These are phyloP conservation scores for Diophrys appendiculata DNA, from an alignment of 73 alveolate species.

Conservation along the genomic window DNA sequence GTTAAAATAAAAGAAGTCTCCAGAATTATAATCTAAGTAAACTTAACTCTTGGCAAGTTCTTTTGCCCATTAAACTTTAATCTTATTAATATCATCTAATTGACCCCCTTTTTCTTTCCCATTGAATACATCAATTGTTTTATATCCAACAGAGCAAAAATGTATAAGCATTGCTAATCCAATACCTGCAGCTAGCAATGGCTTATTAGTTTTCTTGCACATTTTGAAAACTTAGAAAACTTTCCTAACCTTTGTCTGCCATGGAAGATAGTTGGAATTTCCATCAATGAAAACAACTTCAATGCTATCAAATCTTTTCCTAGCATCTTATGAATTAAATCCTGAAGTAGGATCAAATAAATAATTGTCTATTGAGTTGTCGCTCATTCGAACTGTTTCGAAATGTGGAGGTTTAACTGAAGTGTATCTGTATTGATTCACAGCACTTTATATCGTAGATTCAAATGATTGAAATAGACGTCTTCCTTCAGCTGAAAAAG, in stretches of 20 bases:
- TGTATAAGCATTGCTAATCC: background rate
- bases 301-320: background rate
- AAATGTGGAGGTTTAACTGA: background rate
- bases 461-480: background rate
- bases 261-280: background rate
- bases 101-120: constrained; percentile 9
- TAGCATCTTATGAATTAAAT: background rate
- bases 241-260: background rate
- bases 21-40: constrained; percentile 6
- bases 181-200: background rate
- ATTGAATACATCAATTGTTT: constrained; percentile 1
- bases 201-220: constrained; percentile 21
- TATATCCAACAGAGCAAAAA: background rate
- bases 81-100: constrained; percentile 6
- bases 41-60: background rate
- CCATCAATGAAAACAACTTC: background rate
- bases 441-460: background rate
- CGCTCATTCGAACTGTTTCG: background rate
- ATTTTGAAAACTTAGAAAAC: background rate
- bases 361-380: background rate
- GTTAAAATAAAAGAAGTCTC: constrained; percentile 5
- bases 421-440: too few relatives aligned
- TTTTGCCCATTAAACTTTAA: background rate
- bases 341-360: background rate
- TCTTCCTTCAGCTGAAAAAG: background rate